A percentile compares a stretch with the other conserved stretches of the same genome.
Evolutionary conservation across 2,329 filamentous ascomycete genomes (phyloP).

Genomic region (Monilinia laxa): DNA sequence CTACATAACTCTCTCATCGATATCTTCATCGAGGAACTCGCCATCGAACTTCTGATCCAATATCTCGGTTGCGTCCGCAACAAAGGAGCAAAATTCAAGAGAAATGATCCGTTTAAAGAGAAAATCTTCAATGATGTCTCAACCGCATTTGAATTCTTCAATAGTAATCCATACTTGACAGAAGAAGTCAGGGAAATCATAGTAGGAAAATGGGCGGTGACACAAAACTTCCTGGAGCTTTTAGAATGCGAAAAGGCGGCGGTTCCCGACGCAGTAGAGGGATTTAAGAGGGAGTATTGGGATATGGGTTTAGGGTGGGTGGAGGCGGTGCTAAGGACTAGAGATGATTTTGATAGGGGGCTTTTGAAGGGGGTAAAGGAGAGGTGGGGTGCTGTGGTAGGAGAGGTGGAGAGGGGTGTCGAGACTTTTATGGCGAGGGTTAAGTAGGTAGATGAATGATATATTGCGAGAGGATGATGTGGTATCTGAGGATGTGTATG

Average conservation of each 20-base stretch:
- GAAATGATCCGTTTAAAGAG: slow-evolving; percentile 82
- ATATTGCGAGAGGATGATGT: background rate
- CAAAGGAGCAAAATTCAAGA: slow-evolving; percentile 83
- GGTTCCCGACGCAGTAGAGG: slow-evolving; percentile 75
- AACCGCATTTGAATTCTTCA: slow-evolving; percentile 87
- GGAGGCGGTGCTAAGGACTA: slow-evolving; percentile 78
- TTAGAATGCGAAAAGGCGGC: slow-evolving; percentile 73
- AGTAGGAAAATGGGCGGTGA: slow-evolving; percentile 89
- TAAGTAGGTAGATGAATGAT: slow-evolving; percentile 51
- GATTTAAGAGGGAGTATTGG: slow-evolving; percentile 86
- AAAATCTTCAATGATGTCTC: slow-evolving; percentile 93
- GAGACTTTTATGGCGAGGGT: slow-evolving; percentile 97
- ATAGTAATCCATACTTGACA: slow-evolving; percentile 58
- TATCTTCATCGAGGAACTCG: slow-evolving; percentile 89
- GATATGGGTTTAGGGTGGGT: slow-evolving; percentile 95
- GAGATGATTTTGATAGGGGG: slow-evolving; percentile 90
- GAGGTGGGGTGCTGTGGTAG: slow-evolving; percentile 79
- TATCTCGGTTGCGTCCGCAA: slow-evolving; percentile 87
- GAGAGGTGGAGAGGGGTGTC: slow-evolving; percentile 72
- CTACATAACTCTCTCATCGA: slow-evolving; percentile 85
- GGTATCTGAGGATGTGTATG: background rate
- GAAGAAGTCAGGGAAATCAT: slow-evolving; percentile 69
- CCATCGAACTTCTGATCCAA: slow-evolving; percentile 82
- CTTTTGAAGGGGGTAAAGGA: slow-evolving; percentile 89
- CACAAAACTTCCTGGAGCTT: slow-evolving; percentile 78